Evolutionary conservation across 768 basidiomycete species (phyloP).

Genomic region (Lactarius sp.): DNA sequence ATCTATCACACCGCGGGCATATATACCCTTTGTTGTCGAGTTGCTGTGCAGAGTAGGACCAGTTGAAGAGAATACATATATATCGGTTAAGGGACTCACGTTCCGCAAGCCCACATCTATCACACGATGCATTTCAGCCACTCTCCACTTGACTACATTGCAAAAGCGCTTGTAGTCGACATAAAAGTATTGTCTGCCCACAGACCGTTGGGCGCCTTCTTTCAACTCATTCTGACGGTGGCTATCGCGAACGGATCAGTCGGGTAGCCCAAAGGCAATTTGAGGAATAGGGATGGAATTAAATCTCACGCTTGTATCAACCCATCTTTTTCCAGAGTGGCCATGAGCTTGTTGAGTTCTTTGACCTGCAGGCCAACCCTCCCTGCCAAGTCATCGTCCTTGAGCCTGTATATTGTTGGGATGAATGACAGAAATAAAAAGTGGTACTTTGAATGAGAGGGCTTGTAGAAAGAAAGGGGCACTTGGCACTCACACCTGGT

Average conservation of each 20-base stretch:
- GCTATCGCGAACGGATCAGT: constrained; percentile 36
- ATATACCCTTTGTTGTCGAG: constrained; percentile 97
- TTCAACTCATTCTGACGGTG: constrained; percentile 90
- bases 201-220: constrained; percentile 82
- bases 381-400: constrained; percentile 91
- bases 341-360: constrained; percentile 86
- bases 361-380: constrained; percentile 85
- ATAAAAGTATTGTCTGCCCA: constrained; percentile 91
- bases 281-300: neutral
- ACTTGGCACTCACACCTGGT: constrained; percentile 83
- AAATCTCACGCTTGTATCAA: constrained; percentile 67
- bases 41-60: constrained; percentile 50
- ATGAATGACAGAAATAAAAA: constrained; percentile 28
- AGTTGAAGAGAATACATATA: neutral
- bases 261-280: neutral
- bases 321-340: constrained; percentile 70
- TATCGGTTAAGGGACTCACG: constrained; percentile 40
- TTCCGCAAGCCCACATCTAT: constrained; percentile 89
- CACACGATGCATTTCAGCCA: constrained; percentile 85
- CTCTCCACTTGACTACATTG: constrained; percentile 96
- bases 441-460: constrained; percentile 19
- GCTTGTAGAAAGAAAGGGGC: constrained; percentile 8
- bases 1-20: constrained; percentile 81
- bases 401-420: constrained; percentile 51
- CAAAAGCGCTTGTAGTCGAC: constrained; percentile 94